Evolutionary conservation across 176 grass and related monocot species (phyloP).

Genomic region (Eragrostis nindensis): DNA sequence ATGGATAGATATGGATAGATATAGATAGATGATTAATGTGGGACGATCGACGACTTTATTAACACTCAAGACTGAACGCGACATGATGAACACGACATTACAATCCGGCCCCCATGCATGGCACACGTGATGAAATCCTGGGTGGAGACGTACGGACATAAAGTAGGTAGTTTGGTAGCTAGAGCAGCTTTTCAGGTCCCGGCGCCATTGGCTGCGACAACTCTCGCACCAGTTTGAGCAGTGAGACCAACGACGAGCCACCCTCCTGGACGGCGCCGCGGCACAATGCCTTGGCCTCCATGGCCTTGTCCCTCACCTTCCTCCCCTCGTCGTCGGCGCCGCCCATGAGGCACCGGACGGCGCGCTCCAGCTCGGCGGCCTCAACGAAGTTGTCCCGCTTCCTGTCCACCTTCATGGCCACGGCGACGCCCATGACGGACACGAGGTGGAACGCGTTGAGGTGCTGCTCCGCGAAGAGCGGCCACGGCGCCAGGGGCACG

Average conservation of each 20-base stretch:
- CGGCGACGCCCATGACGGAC: slow-evolving; percentile 23
- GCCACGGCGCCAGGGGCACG: slow-evolving; percentile 52
- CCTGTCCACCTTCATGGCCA: slow-evolving; percentile 27
- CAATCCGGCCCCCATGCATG: too few species aligned
- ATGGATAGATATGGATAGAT: too few species aligned
- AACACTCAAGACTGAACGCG: too few species aligned
- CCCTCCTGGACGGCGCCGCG: background rate
- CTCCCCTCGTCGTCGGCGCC: slow-evolving; percentile 32
- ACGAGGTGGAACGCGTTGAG: slow-evolving; percentile 51
- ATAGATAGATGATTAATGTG: too few species aligned
- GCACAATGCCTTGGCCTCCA: slow-evolving; percentile 18
- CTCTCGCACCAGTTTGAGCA: background rate
- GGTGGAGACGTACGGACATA: too few species aligned
- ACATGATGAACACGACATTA: too few species aligned
- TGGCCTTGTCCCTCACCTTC: slow-evolving; percentile 18
- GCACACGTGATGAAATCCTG: too few species aligned
- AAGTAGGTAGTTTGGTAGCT: too few species aligned
- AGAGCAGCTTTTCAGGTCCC: too few species aligned
- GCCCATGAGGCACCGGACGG: slow-evolving; percentile 37
- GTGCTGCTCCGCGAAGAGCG: slow-evolving; percentile 66
- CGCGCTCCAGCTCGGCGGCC: slow-evolving; percentile 44
- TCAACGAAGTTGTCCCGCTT: slow-evolving; percentile 34
- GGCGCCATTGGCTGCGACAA: too few species aligned
- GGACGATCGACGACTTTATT: too few species aligned
- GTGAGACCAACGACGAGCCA: slow-evolving; percentile 2